Evolutionary conservation across 2,329 filamentous ascomycete species (phyloP), one percentile per base, ranked within the genome.

Genomic region (Alternaria brassicae): DNA sequence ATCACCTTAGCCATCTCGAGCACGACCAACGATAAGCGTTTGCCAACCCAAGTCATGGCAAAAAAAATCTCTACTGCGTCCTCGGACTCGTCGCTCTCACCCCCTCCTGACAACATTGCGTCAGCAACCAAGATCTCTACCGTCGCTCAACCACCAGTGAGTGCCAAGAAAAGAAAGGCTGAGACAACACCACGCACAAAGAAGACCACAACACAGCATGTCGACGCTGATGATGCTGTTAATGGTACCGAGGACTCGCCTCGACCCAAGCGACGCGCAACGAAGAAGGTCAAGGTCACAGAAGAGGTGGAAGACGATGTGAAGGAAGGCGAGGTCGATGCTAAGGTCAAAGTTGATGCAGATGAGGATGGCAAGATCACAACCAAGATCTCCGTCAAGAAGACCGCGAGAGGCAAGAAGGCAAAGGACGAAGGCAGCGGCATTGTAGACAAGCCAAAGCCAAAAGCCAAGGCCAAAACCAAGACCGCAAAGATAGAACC

Each of bases 381-480:
- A 17, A 39, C 28, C n/a, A 47, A 48, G 36, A 10, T 19, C 19
- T 42, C 34, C 8, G 23, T 27, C 13, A 49, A 55, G 44, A 44
- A 41, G 12, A 42, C 21, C 2, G 28, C 28, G 6, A 48, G 39
- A 54, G 37, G 17, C 37, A 58, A 52, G 37, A 55, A 58, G 51
- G 32, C 25, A 12, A 44, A 55, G 36, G 37, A n/a, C 6, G 42
- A 55, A 48, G 32, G 28, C 7, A 45, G 40, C 12, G 44, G 30
- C 37, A 9, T 34, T n/a, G 50, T 48, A 41, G 45, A 32, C 25
- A 60, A 55, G 45, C 51, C 59, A 19, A 70, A 75, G 56, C 19
- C 44, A 1, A 54, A 62, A 30, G 65, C 52, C 8, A 85, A 70
- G 77, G 19, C 81, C 13, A 88, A 86, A 72, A 83, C 83, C 19